These are phyloP conservation scores for Calonectria henricotiae DNA, from an alignment of 2,329 filamentous ascomycete genomes.

Conservation along the genomic window DNA sequence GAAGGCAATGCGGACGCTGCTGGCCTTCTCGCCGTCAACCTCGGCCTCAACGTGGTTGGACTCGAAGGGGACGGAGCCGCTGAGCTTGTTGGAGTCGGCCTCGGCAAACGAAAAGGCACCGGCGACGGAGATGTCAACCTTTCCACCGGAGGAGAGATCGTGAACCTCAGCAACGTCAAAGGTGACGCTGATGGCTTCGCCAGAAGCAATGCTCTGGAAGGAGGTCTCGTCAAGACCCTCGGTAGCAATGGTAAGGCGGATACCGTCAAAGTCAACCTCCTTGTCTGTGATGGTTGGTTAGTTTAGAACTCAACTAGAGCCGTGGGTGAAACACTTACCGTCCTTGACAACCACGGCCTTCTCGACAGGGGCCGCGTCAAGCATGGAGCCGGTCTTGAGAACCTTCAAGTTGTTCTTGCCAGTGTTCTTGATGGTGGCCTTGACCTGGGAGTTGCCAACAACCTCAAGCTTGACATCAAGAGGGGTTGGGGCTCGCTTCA, in stretches of 20 bases:
- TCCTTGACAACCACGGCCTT: conserved; percentile 68
- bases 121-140: conserved; percentile 70
- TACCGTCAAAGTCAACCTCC: conserved; percentile 68
- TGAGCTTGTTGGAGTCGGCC: conserved; percentile 67
- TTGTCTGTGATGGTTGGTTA: conserved; percentile 51
- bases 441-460: conserved; percentile 68
- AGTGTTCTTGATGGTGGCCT: conserved; percentile 70
- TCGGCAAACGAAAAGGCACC: conserved; percentile 73
- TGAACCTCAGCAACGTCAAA: conserved; percentile 73
- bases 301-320: not conserved
- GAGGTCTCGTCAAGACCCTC: conserved; percentile 63
- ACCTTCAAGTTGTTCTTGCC: conserved; percentile 67
- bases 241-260: conserved; percentile 68
- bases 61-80: conserved; percentile 70
- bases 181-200: conserved; percentile 67
- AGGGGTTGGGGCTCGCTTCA: conserved; percentile 56
- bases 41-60: conserved; percentile 74
- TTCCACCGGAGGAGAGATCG: conserved; percentile 68
- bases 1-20: conserved; percentile 66
- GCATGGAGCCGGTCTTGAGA: conserved; percentile 69
- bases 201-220: conserved; percentile 67
- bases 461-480: conserved; percentile 66
- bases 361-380: conserved; percentile 68
- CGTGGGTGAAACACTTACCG: conserved; percentile 51
- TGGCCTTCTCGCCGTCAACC: conserved; percentile 72